phyloP scores from a whole-genome alignment of 495 filamentous ascomycete species.

The Xylaria sp. region DNA sequence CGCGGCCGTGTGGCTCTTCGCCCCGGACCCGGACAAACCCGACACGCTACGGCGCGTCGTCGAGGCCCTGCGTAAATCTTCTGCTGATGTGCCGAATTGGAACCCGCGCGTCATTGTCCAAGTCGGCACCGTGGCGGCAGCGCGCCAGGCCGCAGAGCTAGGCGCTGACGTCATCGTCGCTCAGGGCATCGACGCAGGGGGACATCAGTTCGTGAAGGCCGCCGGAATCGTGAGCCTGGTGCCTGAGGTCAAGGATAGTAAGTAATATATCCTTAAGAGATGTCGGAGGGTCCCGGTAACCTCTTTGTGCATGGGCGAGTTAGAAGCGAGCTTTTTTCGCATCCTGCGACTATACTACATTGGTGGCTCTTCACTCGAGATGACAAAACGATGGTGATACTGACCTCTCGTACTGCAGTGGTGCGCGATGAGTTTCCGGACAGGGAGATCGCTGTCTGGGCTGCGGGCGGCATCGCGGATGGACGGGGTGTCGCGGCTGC shows the following conservation, averaged over 20 bases:
- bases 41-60: constrained; percentile 53
- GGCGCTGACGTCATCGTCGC: constrained; percentile 71
- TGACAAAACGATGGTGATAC: background rate
- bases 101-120: constrained; percentile 67
- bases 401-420: constrained; percentile 23
- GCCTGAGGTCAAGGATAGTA: constrained; percentile 54
- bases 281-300: background rate
- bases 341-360: background rate
- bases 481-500: constrained; percentile 69
- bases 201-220: constrained; percentile 68
- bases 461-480: constrained; percentile 77
- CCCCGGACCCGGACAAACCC: constrained; percentile 58
- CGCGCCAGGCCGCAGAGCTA: constrained; percentile 49
- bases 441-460: constrained; percentile 63
- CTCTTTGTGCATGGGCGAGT: background rate
- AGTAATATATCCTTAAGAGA: background rate
- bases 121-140: constrained; percentile 66
- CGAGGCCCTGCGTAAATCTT: constrained; percentile 29
- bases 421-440: constrained; percentile 48
- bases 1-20: constrained; percentile 79
- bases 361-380: background rate
- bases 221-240: constrained; percentile 61
- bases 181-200: constrained; percentile 78
- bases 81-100: constrained; percentile 31
- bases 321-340: background rate